Base-by-base conservation (phyloP, 208 protist genomes). In the Kentomonas sorsogonicus region DNA sequence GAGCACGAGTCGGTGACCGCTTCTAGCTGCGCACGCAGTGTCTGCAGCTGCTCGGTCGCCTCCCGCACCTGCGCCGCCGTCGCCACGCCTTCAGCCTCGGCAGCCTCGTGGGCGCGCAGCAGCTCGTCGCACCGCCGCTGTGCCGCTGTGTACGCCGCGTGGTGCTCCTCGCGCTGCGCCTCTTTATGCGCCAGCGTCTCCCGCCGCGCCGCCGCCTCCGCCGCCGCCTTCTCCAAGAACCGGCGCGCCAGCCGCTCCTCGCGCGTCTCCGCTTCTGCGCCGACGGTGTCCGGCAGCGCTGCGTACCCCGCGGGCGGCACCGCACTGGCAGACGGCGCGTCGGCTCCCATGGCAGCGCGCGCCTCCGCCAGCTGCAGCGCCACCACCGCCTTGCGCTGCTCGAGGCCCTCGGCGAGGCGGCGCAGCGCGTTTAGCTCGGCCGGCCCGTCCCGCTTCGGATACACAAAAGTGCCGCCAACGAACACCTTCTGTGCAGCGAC, bases 381-480 rank as follows among this genome's bases (percentile, higher is more conserved):
- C 26, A 31, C 51, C 20, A 56, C 23, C 44, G 63, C 47, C 26
- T n/a, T n/a, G 56, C 69, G 64, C 53, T 71, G 60, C 29, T 39
- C 60, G 10, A 85, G 59, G 11, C 61, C 63, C 33, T 70, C 66
- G 3, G 78, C 51, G 56, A 61, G 72, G 16, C 56, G 73, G 48
- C 80, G 74, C 58, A 88, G 70, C 13, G 67, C 69, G n/a, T 76
- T 25, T 20, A 77, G 64, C 50, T 88, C 80, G 0, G 73, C 72
- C 1, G 73, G 72, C 30, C 80, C 76, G 20, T 72, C 77, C 38
- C 80, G 80, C 3, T 60, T 64, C 0, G 66, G 67, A 62, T 74
- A 79, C 38, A 54, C 60, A 29, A 88, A 88, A 13, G 69, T 82
- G 51, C 57, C 70, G 13, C 46, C 67, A 3, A 66, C 59, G 46